A percentile compares a stretch with the other conserved stretches of the same genome.
These are phyloP conservation scores for Bimuria novae-zelandiae DNA, from an alignment of 2,329 filamentous ascomycete genomes.

Conservation along the genomic window DNA sequence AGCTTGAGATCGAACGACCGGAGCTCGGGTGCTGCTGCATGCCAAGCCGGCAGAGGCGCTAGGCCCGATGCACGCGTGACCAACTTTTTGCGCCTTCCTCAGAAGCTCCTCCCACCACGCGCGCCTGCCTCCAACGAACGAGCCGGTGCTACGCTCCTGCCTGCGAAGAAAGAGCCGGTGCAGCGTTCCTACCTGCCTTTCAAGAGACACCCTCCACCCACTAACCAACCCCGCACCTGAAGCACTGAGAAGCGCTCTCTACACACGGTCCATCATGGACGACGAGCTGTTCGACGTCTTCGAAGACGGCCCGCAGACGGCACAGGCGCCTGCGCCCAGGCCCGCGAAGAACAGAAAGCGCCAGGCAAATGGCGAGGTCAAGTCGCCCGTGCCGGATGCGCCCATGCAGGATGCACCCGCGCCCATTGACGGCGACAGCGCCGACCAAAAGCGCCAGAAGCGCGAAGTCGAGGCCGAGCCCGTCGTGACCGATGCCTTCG, in stretches of 20 bases:
- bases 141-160: no score
- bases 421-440: conserved; percentile 15
- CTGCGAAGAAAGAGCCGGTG: no score
- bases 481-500: conserved; percentile 88
- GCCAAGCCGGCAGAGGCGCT: conserved; percentile 7
- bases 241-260: no score
- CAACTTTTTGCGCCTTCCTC: conserved; percentile 4
- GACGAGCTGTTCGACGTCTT: conserved; percentile 52
- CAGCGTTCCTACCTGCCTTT: no score
- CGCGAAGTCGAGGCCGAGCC: conserved; percentile 71
- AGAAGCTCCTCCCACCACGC: neutral
- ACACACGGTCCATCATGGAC: conserved; percentile 39
- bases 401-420: conserved; percentile 51
- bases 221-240: no score
- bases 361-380: conserved; percentile 79
- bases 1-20: conserved; percentile 11
- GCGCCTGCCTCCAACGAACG: no score
- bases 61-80: neutral
- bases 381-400: conserved; percentile 54
- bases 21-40: conserved; percentile 1
- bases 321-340: conserved; percentile 34
- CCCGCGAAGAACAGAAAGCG: conserved; percentile 75
- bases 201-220: neutral
- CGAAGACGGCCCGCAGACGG: conserved; percentile 40
- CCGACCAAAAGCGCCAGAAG: conserved; percentile 64